Percentiles rank a stretch among this genome's conserved stretches.
These are phyloP conservation scores for Dendrothele bispora DNA, from an alignment of 768 basidiomycete genomes.

Conservation along the genomic window DNA sequence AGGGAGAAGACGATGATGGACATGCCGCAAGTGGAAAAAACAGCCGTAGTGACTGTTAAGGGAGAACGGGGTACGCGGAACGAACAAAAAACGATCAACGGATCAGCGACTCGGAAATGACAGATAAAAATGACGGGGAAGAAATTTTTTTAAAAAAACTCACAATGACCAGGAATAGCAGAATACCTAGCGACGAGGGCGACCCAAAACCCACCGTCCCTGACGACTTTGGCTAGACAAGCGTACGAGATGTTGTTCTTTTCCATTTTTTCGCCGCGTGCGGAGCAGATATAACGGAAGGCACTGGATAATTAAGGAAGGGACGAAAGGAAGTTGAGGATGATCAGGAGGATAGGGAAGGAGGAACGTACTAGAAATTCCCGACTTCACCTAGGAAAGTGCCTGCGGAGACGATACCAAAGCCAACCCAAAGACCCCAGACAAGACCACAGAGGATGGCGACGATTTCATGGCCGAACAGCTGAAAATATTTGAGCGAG, in stretches of 20 bases:
- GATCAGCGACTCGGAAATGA: too few species aligned
- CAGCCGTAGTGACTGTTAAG: slow-evolving; percentile 83
- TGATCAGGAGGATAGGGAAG: neutral
- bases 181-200: slow-evolving; percentile 76
- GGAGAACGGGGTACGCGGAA: too few species aligned
- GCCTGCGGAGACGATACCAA: slow-evolving; percentile 81
- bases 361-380: slow-evolving; percentile 74
- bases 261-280: slow-evolving; percentile 76
- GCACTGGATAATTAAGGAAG: slow-evolving; percentile 43
- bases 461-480: slow-evolving; percentile 92
- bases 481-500: slow-evolving; percentile 31
- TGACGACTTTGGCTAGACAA: slow-evolving; percentile 65
- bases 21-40: slow-evolving; percentile 92
- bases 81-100: too few species aligned
- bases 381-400: slow-evolving; percentile 86
- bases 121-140: neutral
- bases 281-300: slow-evolving; percentile 77
- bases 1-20: slow-evolving; percentile 71
- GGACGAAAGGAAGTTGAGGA: neutral
- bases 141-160: slow-evolving; percentile 20
- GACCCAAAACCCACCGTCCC: slow-evolving; percentile 87
- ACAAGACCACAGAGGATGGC: slow-evolving; percentile 87
- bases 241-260: slow-evolving; percentile 56
- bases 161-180: slow-evolving; percentile 87
- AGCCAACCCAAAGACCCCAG: slow-evolving; percentile 87